A percentile compares a stretch with the other conserved stretches of the same genome.
Evolutionary conservation across 1,284 basidiomycete species (phyloP).

Genomic region (Phenoliferia sp.): DNA sequence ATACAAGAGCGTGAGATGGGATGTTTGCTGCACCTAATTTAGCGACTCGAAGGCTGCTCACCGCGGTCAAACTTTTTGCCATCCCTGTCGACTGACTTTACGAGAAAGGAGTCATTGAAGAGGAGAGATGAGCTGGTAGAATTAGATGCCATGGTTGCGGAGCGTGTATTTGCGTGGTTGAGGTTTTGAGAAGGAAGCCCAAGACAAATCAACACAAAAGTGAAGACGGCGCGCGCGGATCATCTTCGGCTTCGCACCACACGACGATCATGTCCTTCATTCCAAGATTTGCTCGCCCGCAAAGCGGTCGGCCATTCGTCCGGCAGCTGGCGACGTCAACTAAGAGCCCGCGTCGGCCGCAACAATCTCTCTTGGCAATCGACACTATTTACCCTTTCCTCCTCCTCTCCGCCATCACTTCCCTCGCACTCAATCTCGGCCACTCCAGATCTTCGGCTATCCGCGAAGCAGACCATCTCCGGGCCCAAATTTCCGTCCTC

Average conservation of each 20-base stretch:
- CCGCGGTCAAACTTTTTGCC: conserved; percentile 98
- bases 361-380: background rate
- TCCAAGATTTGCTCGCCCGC: background rate
- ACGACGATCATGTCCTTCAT: background rate
- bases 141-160: background rate
- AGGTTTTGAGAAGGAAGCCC: background rate
- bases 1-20: background rate
- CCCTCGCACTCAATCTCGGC: conserved; percentile 33
- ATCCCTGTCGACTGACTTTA: conserved; percentile 72
- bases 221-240: no score
- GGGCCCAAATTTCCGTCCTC: conserved; percentile 83
- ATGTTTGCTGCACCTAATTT: background rate
- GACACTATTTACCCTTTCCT: conserved; percentile 31
- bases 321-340: no score
- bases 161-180: no score
- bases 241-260: no score
- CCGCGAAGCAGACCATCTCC: conserved; percentile 13
- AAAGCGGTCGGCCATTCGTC: no score
- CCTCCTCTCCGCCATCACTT: conserved; percentile 31
- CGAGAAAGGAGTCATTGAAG: conserved; percentile 85
- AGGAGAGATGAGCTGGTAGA: conserved; percentile 52
- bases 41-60: conserved; percentile 40
- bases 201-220: no score
- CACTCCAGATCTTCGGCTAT: conserved; percentile 24
- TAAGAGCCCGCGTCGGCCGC: background rate